Evolutionary conservation across 306 rosid species (phyloP).

Genomic region (Gastrolobium villosum): DNA sequence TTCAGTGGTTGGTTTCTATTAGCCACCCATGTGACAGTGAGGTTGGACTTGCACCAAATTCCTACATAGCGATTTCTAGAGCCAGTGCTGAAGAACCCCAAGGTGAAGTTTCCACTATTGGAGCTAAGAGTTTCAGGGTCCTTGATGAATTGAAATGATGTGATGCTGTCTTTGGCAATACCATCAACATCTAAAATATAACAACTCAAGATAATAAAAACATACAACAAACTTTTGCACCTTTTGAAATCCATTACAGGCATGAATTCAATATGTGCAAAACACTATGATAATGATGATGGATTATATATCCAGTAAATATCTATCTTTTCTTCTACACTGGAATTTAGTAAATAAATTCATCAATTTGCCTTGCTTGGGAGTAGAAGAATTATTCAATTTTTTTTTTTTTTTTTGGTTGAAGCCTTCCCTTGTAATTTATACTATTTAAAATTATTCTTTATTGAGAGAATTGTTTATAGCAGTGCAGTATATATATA

Average conservation of each 20-base stretch:
- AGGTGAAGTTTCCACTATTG: constrained; percentile 34
- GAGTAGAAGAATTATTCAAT: too few relatives aligned
- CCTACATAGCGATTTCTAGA: constrained; percentile 52
- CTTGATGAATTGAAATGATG: constrained; percentile 31
- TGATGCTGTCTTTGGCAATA: constrained; percentile 26
- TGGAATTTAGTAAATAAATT: too few relatives aligned
- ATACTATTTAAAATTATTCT: too few relatives aligned
- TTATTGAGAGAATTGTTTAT: too few relatives aligned
- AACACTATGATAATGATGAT: too few relatives aligned
- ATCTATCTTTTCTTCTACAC: too few relatives aligned
- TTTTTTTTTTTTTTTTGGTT: too few relatives aligned
- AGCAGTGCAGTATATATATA: too few relatives aligned
- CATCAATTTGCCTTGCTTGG: too few relatives aligned
- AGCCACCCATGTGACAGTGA: constrained; percentile 58
- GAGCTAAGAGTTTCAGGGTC: constrained; percentile 35
- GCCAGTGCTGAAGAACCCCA: constrained; percentile 62
- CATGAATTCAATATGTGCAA: background rate
- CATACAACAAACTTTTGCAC: background rate
- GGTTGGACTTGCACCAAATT: constrained; percentile 51
- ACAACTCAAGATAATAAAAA: background rate
- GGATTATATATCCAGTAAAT: too few relatives aligned
- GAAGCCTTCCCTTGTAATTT: too few relatives aligned
- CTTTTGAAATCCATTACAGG: background rate
- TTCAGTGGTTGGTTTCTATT: constrained; percentile 54
- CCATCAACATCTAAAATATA: background rate